phyloP scores from a whole-genome alignment of 768 basidiomycete species.

The Russula brevipes region DNA sequence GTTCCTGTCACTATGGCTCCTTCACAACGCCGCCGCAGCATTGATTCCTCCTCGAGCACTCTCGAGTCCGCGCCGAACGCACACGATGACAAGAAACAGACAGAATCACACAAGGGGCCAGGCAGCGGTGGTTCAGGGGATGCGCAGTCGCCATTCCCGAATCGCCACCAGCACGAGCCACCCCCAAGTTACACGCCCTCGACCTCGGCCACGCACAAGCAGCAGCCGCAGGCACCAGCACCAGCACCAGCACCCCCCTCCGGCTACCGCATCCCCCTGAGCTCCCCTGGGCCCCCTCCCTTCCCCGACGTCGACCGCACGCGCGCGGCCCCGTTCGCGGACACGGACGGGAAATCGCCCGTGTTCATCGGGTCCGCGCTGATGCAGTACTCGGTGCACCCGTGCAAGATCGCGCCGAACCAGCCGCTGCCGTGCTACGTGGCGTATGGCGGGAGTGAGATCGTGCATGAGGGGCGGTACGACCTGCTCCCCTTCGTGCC shows the following conservation, averaged over 20 bases:
- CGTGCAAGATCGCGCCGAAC: slow-evolving; percentile 71
- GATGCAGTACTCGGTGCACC: slow-evolving; percentile 61
- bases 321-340: slow-evolving; percentile 49
- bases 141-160: slow-evolving; percentile 12
- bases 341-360: slow-evolving; percentile 52
- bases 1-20: slow-evolving; percentile 8
- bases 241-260: slow-evolving; percentile 45
- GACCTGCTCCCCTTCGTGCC: slow-evolving; percentile 69
- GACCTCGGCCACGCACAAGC: neutral
- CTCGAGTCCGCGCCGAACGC: neutral
- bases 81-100: neutral
- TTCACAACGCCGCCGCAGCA: slow-evolving; percentile 19
- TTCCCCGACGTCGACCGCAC: slow-evolving; percentile 44
- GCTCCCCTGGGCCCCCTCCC: slow-evolving; percentile 30
- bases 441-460: slow-evolving; percentile 59
- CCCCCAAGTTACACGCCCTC: slow-evolving; percentile 21
- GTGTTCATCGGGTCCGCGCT: slow-evolving; percentile 73
- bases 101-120: neutral
- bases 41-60: slow-evolving; percentile 21
- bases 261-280: slow-evolving; percentile 59
- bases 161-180: slow-evolving; percentile 1
- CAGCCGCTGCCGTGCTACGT: slow-evolving; percentile 44
- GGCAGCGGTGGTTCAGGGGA: neutral
- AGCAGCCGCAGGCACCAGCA: neutral
- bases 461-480: slow-evolving; percentile 58